Conservation (phyloP, 805 yeast species). For the Wickerhamomyces rabaulensis region DNA sequence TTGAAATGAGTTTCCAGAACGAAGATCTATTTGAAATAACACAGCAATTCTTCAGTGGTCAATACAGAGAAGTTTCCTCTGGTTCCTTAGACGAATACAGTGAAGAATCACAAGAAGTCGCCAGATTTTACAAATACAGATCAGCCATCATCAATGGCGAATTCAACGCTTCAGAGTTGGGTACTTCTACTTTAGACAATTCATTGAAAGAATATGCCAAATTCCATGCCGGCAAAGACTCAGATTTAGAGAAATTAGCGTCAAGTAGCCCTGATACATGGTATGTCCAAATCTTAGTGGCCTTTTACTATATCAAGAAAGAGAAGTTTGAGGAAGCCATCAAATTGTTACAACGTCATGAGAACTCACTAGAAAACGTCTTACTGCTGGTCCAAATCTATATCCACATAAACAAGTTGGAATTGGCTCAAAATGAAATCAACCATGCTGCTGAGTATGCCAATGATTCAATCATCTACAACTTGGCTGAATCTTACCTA, state of each 20-base stretch:
- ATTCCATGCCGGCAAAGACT: neutral
- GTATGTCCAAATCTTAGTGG: slow-evolving; percentile 30
- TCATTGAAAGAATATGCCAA: neutral
- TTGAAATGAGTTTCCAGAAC: neutral
- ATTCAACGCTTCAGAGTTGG: neutral
- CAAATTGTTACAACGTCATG: slow-evolving; percentile 30
- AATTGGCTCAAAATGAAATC: slow-evolving; percentile 42
- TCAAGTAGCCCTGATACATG: too few species aligned
- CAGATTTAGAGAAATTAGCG: neutral
- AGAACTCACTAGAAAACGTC: slow-evolving; percentile 35
- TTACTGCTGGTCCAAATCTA: slow-evolving; percentile 36
- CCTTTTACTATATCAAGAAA: slow-evolving; percentile 35
- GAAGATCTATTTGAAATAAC: neutral
- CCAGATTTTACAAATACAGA: neutral
- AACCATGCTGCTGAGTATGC: slow-evolving; percentile 41
- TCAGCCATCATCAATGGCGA: neutral
- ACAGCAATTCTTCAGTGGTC: neutral
- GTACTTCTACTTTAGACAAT: neutral
- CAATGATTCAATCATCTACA: slow-evolving; percentile 71
- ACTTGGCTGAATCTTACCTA: slow-evolving; percentile 74
- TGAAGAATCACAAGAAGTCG: neutral
- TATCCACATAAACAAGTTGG: slow-evolving; percentile 36
- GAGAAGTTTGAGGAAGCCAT: slow-evolving; percentile 40
- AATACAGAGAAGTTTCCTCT: neutral
- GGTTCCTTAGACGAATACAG: neutral